phyloP scores from a whole-genome alignment of 75 land plant genomes.

The Ceratopteris richardii region DNA sequence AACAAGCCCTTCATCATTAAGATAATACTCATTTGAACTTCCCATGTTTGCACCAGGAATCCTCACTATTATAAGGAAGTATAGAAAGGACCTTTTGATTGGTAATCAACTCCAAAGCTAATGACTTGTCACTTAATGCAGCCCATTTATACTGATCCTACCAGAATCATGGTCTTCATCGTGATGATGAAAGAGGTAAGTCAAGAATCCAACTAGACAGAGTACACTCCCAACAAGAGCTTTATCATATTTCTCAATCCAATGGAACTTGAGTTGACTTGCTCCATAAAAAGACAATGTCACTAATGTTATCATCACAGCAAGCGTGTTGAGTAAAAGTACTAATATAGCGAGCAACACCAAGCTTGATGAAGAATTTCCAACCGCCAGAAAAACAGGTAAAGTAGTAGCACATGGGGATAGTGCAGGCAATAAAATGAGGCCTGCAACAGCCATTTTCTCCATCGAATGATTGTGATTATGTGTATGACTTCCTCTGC shows the following conservation, averaged over 20 bases:
- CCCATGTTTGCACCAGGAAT: too few relatives aligned
- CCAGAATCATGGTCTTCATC: constrained; percentile 9
- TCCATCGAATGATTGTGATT: constrained; percentile 96
- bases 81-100: too few relatives aligned
- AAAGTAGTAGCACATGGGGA: constrained; percentile 99
- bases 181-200: constrained; percentile 84
- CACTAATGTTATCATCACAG: constrained; percentile 92
- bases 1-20: too few relatives aligned
- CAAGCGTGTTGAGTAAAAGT: constrained; percentile 67
- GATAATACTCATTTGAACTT: too few relatives aligned
- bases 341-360: constrained; percentile 72
- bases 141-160: too few relatives aligned
- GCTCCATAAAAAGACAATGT: constrained; percentile 94
- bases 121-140: too few relatives aligned
- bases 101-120: too few relatives aligned
- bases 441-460: constrained; percentile 99
- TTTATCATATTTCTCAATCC: constrained; percentile 96
- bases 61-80: too few relatives aligned
- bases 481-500: constrained; percentile 90
- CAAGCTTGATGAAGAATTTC: constrained; percentile 70
- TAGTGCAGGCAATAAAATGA: constrained; percentile 83
- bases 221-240: constrained; percentile 86
- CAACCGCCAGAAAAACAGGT: constrained; percentile 95
- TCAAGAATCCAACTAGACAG: constrained; percentile 80
- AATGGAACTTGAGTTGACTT: constrained; percentile 94